Base-by-base conservation (phyloP, 78 protist species). In the Dictyostelium capitatum region DNA sequence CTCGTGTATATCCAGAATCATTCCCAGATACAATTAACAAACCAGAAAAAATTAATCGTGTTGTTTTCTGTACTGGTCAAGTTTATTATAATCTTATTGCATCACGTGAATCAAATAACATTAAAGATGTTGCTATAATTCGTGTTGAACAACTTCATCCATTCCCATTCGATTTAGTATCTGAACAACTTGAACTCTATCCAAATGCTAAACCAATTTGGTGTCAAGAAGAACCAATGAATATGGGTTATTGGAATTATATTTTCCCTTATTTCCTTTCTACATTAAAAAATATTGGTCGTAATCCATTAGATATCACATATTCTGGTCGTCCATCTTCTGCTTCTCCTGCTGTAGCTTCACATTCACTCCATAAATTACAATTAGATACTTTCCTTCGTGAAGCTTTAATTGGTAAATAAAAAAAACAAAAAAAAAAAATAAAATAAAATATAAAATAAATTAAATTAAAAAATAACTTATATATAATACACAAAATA, bases 141-240 rank as follows among this genome's bases (percentile, higher is more conserved):
- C 90, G 98, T 25, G 83, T 97, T 8, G 98, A 97, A 91, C 99
- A 98, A 97, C 50, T 98, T 67, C 81, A 96, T 65, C 99, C 99
- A 80, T 98, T 98, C 98, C 99, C 99, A 85, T 95, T 93, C 91
- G 97, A 95, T 79, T 89, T 77, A 56, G 96, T 98, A 12, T 64
- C 6, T 6, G 85, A 87, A 43, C 95, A 93, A 78, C 41, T 72
- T 9, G 4, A 41, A 14, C 65, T 19, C 69, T 96, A 96, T 67
- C 85, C 90, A 59, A 69, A 85, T 56, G 97, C 92, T n/a, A 74
- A 79, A 15, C 80, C 59, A 14, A 89, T 95, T 54, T 98, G 99
- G 99, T 79, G 89, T 89, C 98, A 97, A 94, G 98, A 97, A 65
- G 99, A 98, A 93, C 99, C 98, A 41, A 91, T 94, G 97, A 97